A percentile compares a stretch with the other conserved stretches of the same genome.
Evolutionary conservation across 768 basidiomycete genomes (phyloP).

Genomic region (Phlebiopsis gigantea): DNA sequence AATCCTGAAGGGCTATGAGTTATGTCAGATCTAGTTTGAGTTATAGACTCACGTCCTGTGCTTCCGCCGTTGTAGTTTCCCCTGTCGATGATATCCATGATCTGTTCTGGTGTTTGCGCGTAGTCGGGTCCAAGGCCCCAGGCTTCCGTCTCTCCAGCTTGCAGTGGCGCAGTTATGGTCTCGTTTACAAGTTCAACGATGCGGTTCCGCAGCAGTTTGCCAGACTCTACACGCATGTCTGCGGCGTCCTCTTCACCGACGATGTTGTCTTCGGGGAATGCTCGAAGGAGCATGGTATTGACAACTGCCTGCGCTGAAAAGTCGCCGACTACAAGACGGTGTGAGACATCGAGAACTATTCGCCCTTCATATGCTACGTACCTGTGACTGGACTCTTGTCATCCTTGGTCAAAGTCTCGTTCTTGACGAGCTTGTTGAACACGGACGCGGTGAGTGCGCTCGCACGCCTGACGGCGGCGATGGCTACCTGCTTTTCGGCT

Average conservation of each 20-base stretch:
- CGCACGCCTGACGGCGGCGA: conserved; percentile 84
- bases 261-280: conserved; percentile 84
- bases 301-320: conserved; percentile 92
- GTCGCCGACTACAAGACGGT: conserved; percentile 66
- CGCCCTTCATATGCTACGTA: conserved; percentile 18
- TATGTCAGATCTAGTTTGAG: not conserved
- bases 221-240: conserved; percentile 55
- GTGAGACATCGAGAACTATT: not conserved
- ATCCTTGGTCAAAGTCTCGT: conserved; percentile 82
- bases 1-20: conserved; percentile 56
- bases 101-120: conserved; percentile 45
- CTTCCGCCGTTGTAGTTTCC: conserved; percentile 72
- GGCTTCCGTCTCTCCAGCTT: conserved; percentile 48
- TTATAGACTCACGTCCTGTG: conserved; percentile 54
- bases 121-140: conserved; percentile 73
- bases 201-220: conserved; percentile 44
- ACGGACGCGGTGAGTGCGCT: conserved; percentile 80
- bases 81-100: conserved; percentile 84
- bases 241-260: conserved; percentile 94
- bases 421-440: conserved; percentile 78
- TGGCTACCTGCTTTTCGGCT: conserved; percentile 73
- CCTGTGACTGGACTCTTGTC: conserved; percentile 76
- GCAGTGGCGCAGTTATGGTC: conserved; percentile 52
- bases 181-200: conserved; percentile 84
- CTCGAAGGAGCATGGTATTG: conserved; percentile 65